Evolutionary conservation across 2,329 filamentous ascomycete species (phyloP), one percentile per base, ranked within the genome.

Genomic region (Pyricularia pennisetigena): DNA sequence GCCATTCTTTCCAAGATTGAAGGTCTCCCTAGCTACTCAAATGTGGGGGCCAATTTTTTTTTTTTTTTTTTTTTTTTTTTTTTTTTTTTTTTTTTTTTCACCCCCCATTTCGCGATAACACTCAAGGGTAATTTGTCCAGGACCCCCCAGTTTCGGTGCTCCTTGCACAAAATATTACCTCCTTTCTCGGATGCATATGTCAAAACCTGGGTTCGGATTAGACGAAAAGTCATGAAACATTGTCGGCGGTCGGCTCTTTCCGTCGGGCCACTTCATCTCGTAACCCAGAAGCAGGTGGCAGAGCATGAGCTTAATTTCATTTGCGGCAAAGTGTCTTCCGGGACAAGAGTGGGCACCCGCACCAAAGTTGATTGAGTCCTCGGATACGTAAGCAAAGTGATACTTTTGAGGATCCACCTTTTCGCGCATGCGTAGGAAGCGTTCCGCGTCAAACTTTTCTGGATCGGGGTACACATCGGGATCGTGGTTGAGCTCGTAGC

Each of bases 291-390:
- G 72, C 49, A 80, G 75, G 69, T 78, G 77, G 0, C 78, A 76
- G 65, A 83, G 70, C 64, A 81, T 73, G 70, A 82, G 75, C 75
- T 83, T 82, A 70, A 83, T 79, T 72, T 79, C 79, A 70, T 81
- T 80, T 29, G 76, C 74, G 12, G 81, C 81, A 71, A 83, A 82
- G 75, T 83, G 83, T 14, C 82, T 76, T 2, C 82, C 82, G 0
- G 82, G 82, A 64, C 82, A 83, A 2, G 82, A 80, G 70, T 82
- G 80, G 69, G 79, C 79, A 41, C 82, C 82, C 4, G 80, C 79
- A 2, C 82, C 82, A 69, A 83, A 83, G 70, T 82, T 80, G 71
- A 81, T 76, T 69, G 81, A 80, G 30, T 75, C 78, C 66, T 82
- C 78, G 61, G 70, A 72, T 64, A 81, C 75, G 62, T 79, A 41